phyloP scores from a whole-genome alignment of 345 rosid species.

The Eutrema yunnanense region DNA sequence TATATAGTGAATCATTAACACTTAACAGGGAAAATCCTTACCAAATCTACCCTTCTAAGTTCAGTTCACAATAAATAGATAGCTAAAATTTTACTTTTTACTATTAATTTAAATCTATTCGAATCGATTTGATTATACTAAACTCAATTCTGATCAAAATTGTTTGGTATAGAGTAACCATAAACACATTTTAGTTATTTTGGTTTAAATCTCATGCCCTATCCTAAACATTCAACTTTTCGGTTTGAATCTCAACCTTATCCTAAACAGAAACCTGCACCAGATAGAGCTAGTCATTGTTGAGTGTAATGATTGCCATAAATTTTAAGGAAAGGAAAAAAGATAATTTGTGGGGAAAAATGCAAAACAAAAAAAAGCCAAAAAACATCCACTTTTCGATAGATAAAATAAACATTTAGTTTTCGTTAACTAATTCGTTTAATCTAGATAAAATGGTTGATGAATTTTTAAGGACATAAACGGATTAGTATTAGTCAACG shows the following conservation, averaged over 20 bases:
- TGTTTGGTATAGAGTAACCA: too few species aligned
- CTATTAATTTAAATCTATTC: background rate
- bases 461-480: too few species aligned
- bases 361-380: too few species aligned
- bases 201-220: background rate
- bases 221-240: background rate
- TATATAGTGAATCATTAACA: too few species aligned
- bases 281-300: background rate
- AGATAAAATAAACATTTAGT: too few species aligned
- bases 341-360: background rate
- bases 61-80: background rate
- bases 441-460: too few species aligned
- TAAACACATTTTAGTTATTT: background rate
- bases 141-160: too few species aligned
- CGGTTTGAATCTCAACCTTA: background rate
- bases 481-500: too few species aligned
- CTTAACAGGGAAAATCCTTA: too few species aligned
- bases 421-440: too few species aligned
- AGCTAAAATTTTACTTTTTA: background rate
- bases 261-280: background rate
- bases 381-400: too few species aligned
- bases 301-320: slow-evolving; percentile 12
- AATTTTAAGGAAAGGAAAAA: background rate
- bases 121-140: background rate
- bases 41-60: too few species aligned